Conservation (phyloP, 2,329 filamentous ascomycete genomes). For the Reticulascus tulasneorum region DNA sequence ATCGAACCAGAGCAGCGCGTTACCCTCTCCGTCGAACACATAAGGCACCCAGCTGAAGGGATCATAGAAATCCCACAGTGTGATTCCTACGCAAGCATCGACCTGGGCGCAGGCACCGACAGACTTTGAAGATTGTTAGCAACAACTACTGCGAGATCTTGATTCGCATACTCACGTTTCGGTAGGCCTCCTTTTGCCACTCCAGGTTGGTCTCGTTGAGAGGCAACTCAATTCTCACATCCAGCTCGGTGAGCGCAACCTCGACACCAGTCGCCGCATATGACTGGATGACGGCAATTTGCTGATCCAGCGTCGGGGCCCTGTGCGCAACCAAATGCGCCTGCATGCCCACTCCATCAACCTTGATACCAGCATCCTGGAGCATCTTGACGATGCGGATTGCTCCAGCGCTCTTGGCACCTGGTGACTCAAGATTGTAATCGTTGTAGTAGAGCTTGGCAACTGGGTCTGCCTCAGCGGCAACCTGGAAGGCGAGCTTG, state of each 20-base stretch:
- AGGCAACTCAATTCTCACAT: slow-evolving; percentile 38
- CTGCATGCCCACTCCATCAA: slow-evolving; percentile 62
- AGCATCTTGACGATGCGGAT: slow-evolving; percentile 41
- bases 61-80: slow-evolving; percentile 32
- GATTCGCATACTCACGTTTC: slow-evolving; percentile 1
- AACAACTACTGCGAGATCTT: neutral
- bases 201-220: slow-evolving; percentile 22
- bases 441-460: slow-evolving; percentile 56
- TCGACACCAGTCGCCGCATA: slow-evolving; percentile 44
- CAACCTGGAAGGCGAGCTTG: slow-evolving; percentile 52
- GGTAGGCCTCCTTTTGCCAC: slow-evolving; percentile 25
- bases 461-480: slow-evolving; percentile 47
- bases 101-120: slow-evolving; percentile 25
- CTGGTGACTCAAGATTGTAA: slow-evolving; percentile 57
- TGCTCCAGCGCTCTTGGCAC: slow-evolving; percentile 41
- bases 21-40: slow-evolving; percentile 35
- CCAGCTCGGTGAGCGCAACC: slow-evolving; percentile 52
- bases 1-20: slow-evolving; percentile 37
- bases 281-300: slow-evolving; percentile 34
- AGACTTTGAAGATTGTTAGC: neutral
- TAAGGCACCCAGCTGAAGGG: slow-evolving; percentile 37
- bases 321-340: slow-evolving; percentile 54
- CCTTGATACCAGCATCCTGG: slow-evolving; percentile 45
- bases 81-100: slow-evolving; percentile 26
- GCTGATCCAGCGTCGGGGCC: slow-evolving; percentile 32